Evolutionary conservation across 495 filamentous ascomycete species (phyloP), one percentile per base, ranked within the genome.

Genomic region (Alectoria sarmentosa): DNA sequence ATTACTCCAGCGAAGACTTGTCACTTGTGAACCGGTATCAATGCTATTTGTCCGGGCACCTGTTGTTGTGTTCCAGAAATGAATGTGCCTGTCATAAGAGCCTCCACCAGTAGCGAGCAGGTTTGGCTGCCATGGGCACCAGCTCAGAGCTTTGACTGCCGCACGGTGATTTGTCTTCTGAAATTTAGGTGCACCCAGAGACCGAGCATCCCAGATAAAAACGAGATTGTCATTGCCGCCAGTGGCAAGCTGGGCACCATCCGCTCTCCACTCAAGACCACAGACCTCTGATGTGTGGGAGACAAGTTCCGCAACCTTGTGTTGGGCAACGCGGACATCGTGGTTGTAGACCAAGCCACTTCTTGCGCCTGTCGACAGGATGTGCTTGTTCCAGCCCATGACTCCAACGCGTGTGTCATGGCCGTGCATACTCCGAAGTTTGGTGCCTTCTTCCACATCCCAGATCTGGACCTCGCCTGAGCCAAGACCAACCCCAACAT

Each of bases 51-150:
- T 93, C 61, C 94, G 88, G 34, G 94, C 94, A 64, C 94, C 94
- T 11, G 94, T 95, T 21, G 94, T 98, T 56, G 90, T 90, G 81
- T 99, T 99, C 94, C 94, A 99, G 85, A 98, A 99, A 77, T 98
- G 95, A 74, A 99, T 99, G 78, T 97, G 89, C 68, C 91, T 87
- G 73, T 98, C 94, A 75, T 96, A 94, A 30, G 91, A 94, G 60
- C 94, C 94, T 69, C 95, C 95, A 39, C 95, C 94, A 34, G 95
- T 97, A 48, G 95, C 94, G 21, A 99, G 88, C 19, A 98, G 82
- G 82, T 97, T 98, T 70, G 88, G 82, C 79, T 97, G 95, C 94
- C 94, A 99, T 37, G 94, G 95, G 82, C 94, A 99, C 94, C 94
- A 99, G 64, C 91, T 90, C 42, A 99, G 83, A 46, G 95, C 94